Conservation (phyloP, 768 basidiomycete species). For the Gloeopeniophorella convolvens region DNA sequence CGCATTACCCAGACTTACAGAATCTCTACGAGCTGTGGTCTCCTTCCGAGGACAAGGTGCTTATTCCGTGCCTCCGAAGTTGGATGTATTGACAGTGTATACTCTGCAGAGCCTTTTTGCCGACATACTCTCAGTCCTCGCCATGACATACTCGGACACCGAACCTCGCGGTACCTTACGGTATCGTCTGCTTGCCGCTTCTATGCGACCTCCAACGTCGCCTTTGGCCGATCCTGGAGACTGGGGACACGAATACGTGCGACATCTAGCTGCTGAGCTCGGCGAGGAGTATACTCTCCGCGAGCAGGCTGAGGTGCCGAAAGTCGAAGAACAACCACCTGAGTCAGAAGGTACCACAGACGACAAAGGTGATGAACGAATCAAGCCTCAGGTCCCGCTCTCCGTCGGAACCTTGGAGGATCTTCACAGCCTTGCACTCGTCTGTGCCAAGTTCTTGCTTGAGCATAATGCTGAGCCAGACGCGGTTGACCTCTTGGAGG, state of each 20-base stretch:
- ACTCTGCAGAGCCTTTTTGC: conserved; percentile 77
- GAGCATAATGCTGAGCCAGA: conserved; percentile 97
- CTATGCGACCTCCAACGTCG: conserved; percentile 56
- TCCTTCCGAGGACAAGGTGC: conserved; percentile 70
- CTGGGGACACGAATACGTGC: conserved; percentile 99
- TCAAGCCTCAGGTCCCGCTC: conserved; percentile 26
- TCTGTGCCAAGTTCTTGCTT: conserved; percentile 86
- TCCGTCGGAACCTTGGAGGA: conserved; percentile 63
- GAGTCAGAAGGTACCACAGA: conserved; percentile 24
- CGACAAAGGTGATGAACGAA: conserved; percentile 26
- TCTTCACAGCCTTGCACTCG: conserved; percentile 66
- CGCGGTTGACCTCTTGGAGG: conserved; percentile 92
- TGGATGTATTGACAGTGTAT: conserved; percentile 1
- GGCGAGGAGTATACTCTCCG: conserved; percentile 84
- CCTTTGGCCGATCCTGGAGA: conserved; percentile 83
- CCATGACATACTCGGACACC: conserved; percentile 99
- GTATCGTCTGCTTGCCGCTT: conserved; percentile 81
- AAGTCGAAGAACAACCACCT: conserved; percentile 15
- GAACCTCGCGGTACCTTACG: conserved; percentile 92
- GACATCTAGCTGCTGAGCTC: conserved; percentile 93
- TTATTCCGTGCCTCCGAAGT: neutral
- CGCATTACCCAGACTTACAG: conserved; percentile 85
- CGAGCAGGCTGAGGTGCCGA: conserved; percentile 44
- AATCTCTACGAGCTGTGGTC: conserved; percentile 78
- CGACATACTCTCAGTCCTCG: conserved; percentile 94